Evolutionary conservation across 2,329 filamentous ascomycete genomes (phyloP), one percentile per base, ranked within the genome.

Genomic region (Aspergillus sp.): DNA sequence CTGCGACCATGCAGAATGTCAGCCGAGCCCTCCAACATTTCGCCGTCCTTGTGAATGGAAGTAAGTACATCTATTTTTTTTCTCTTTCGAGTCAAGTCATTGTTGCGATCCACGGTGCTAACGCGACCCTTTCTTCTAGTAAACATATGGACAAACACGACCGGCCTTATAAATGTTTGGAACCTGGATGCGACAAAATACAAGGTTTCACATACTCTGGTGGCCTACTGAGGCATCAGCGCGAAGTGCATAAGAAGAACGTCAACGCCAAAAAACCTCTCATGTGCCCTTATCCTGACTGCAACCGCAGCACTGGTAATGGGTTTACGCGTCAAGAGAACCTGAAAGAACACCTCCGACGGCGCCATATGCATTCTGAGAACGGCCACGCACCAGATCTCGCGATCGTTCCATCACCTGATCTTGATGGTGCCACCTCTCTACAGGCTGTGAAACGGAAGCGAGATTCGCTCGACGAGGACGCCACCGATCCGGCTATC

Each of bases 91-190:
- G 12, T 39, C 21, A 19, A 23, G 17, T 49, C 31, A 23, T 19
- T 62, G 67, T 75, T 64, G 56, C 44, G 33, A 53, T 39, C 19
- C 21, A 17, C 17, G 50, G 58, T 37, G 56, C 64, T 69, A 68
- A 73, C 61, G 41, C 19, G 52, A 19, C 37, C 31, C 60, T 46
- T 56, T 59, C 37, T 12, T 52, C 60, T 64, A 96, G 91, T 72
- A 97, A 98, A 78, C 93, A 98, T 73, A 97, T 97, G 93, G 93
- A 98, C 77, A 96, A 96, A 73, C 93, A 98, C 73, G 92, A 96
- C 66, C 84, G 93, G 12, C 93, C 93, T 1, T 98, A 97, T 72
- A 90, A 92, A 68, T 98, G 93, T 74, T 82, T 80, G 21, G 87
- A 89, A 44, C 82, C 85, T n/a, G 90, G 89, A 39, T 97, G 93